These are phyloP conservation scores for Torulaspora maleeae DNA, from an alignment of 805 yeast genomes.

Conservation along the genomic window DNA sequence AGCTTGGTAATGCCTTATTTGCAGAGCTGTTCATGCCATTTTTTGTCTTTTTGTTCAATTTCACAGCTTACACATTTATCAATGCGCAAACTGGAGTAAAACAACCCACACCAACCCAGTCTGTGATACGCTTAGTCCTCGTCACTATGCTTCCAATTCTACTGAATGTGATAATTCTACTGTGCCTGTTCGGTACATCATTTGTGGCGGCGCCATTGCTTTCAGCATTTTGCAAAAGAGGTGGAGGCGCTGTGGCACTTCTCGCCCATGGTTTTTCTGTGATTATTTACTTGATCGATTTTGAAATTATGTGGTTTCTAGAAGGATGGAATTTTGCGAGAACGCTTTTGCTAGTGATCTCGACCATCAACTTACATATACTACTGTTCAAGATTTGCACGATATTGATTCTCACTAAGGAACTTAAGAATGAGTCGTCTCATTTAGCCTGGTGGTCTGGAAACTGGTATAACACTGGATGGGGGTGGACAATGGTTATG, in stretches of 20 bases:
- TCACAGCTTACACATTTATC: conserved; percentile 71
- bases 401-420: conserved; percentile 53
- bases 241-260: conserved; percentile 53
- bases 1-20: conserved; percentile 67
- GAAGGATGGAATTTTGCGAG: conserved; percentile 63
- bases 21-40: conserved; percentile 77
- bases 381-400: conserved; percentile 51
- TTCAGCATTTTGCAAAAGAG: conserved; percentile 38
- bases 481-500: conserved; percentile 56
- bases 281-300: conserved; percentile 47
- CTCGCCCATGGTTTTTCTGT: conserved; percentile 52
- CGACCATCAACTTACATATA: conserved; percentile 52
- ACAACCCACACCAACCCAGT: conserved; percentile 46
- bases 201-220: conserved; percentile 47
- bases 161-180: conserved; percentile 33
- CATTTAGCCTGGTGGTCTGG: conserved; percentile 81
- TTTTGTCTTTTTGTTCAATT: conserved; percentile 61
- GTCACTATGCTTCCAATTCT: conserved; percentile 48
- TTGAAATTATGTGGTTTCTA: conserved; percentile 60
- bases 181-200: conserved; percentile 41
- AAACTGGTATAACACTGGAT: conserved; percentile 56
- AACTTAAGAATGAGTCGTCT: conserved; percentile 53
- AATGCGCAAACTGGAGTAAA: conserved; percentile 83
- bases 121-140: conserved; percentile 57
- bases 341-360: conserved; percentile 57